phyloP scores from a whole-genome alignment of 1,139 yeast genomes.

The Keqinozyma sinolaborantium region DNA sequence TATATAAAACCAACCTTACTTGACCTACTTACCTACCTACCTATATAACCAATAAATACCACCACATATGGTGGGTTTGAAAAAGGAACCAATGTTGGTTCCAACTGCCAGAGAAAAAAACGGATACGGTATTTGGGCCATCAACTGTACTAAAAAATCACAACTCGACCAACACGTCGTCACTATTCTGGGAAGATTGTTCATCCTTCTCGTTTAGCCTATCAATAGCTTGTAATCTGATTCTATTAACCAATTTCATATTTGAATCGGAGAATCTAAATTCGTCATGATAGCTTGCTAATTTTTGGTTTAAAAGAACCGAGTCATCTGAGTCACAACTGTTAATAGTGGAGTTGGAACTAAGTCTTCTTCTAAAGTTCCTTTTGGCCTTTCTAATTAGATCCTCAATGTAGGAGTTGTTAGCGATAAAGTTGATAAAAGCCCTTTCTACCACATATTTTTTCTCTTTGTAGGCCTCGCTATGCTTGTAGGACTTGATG shows the following conservation, averaged over 20 bases:
- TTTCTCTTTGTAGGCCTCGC: constrained; percentile 74
- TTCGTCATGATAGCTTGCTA: too few species aligned
- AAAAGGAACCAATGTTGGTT: too few species aligned
- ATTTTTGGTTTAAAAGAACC: too few species aligned
- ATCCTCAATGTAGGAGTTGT: constrained; percentile 22
- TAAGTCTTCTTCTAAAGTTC: constrained; percentile 23
- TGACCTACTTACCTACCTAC: constrained; percentile 1
- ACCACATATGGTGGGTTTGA: too few species aligned
- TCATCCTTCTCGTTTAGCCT: constrained; percentile 6
- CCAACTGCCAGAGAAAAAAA: too few species aligned
- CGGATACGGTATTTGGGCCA: too few species aligned
- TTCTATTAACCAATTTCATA: constrained; percentile 11
- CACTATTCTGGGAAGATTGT: too few species aligned
- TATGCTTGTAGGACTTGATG: constrained; percentile 49
- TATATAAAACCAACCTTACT: constrained; percentile 2
- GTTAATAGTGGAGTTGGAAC: constrained; percentile 13
- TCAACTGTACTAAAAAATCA: too few species aligned
- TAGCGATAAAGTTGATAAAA: constrained; percentile 20
- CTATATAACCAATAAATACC: too few species aligned
- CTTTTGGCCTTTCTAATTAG: constrained; percentile 28
- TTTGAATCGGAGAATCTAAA: constrained; percentile 10
- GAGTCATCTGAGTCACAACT: constrained; percentile 12
- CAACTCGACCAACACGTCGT: constrained; percentile 12
- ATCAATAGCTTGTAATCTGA: constrained; percentile 13
- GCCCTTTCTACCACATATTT: constrained; percentile 67